Evolutionary conservation across 139 green algal species (phyloP), one percentile per base, ranked within the genome.

Genomic region (Mesotaenium endlicherianum): DNA sequence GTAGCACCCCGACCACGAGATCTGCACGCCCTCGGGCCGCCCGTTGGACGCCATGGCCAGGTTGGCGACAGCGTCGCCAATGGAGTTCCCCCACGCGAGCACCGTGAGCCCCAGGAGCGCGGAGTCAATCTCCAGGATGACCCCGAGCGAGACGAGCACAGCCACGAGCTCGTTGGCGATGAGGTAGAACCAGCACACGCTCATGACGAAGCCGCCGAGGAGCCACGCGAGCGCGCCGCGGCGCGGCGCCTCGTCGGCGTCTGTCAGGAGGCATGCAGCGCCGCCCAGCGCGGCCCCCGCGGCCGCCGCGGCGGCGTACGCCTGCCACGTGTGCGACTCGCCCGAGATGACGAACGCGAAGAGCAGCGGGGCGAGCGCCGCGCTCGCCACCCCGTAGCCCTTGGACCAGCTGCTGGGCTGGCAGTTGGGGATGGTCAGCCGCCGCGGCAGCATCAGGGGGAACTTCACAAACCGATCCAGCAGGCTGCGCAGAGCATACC

Each of bases 81-180:
- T 83, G 30, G 86, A 91, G 78, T 92, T 92, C n/a, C 90, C 90
- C 90, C 90, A 92, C 20, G 90, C 90, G 41, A 92, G 88, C 39
- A 92, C 78, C 0, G 90, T 92, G 38, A 91, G 67, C 11, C 81
- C 89, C 20, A 92, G 71, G 0, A 91, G 8, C 2, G 70, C 50
- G 2, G 81, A 71, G 59, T 75, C 58, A 30, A 91, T 81, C 2
- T 67, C 80, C 49, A 85, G 57, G 26, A 91, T 87, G 39, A 85
- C 34, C 11, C 83, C 90, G 4, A 87, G 36, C 20, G 81, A 64
- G 68, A 81, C 74, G 20, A 92, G 72, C 26, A 38, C 69, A 3
- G 72, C 84, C 30, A 92, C 74, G n/a, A 92, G 55, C 70, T 92
- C 89, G 1, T 86, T 70, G 1, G 89, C 89, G 36, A 88, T 71